phyloP scores from a whole-genome alignment of 192 early-diverging fungal species.

The Umbelopsis sp. region DNA sequence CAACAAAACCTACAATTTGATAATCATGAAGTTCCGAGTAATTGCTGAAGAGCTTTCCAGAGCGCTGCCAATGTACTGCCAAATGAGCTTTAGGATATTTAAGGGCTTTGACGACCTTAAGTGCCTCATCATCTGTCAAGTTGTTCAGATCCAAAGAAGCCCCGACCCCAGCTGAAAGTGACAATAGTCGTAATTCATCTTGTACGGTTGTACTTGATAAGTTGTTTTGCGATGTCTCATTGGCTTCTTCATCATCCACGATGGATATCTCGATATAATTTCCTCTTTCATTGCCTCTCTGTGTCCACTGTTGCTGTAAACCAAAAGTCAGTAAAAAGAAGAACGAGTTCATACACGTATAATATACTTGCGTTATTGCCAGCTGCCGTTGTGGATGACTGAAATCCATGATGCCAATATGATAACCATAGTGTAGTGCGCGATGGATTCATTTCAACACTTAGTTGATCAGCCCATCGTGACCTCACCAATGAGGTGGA shows the following conservation, averaged over 20 bases:
- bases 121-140: conserved; percentile 19
- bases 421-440: conserved; percentile 40
- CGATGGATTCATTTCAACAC: conserved; percentile 43
- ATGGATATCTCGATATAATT: conserved; percentile 28
- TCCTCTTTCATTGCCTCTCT: conserved; percentile 2
- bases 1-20: background rate
- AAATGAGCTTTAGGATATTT: conserved; percentile 52
- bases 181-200: conserved; percentile 4
- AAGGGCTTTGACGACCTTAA: conserved; percentile 38
- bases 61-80: conserved; percentile 41
- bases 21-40: conserved; percentile 3
- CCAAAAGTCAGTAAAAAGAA: background rate
- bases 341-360: background rate
- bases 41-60: conserved; percentile 13
- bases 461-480: conserved; percentile 50
- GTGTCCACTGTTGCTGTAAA: conserved; percentile 2
- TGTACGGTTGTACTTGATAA: conserved; percentile 4
- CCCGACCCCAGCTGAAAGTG: conserved; percentile 31
- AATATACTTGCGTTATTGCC: background rate
- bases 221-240: background rate
- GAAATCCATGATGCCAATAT: conserved; percentile 45
- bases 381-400: background rate
- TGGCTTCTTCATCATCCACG: conserved; percentile 23
- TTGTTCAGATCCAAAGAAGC: conserved; percentile 33
- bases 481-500: conserved; percentile 44